Evolutionary conservation across 306 rosid genomes (phyloP), one percentile per base, ranked within the genome.

Genomic region (Vigna radiata): DNA sequence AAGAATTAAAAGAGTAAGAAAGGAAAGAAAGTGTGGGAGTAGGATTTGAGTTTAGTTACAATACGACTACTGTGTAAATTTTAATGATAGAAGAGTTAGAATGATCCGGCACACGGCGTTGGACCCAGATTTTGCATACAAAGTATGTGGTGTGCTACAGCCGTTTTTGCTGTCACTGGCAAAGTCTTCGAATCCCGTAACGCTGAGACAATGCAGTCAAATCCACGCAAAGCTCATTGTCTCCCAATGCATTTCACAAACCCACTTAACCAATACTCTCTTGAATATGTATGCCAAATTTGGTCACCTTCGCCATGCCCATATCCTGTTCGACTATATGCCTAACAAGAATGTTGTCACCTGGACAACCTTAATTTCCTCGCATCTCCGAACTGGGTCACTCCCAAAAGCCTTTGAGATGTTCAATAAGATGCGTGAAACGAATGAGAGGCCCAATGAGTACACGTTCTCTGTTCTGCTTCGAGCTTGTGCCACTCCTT

Each of bases 341-440:
- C 81, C 89, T 72, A 78, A 17, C 19, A 80, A 63, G 79, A 87
- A 87, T 41, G 83, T 85, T 72, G 89, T 87, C 65, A 64, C 91
- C 0, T 87, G 91, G 89, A 87, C 88, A 60, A 79, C 87, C 76
- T 80, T 87, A 47, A 83, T 87, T 74, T 82, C 91, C 0, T 73
- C 86, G 3, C 78, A 87, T 65, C 79, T 87, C 47, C 81, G 78
- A 49, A 25, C 12, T 71, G 85, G 87, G 79, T 77, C 83, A 14
- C 76, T 74, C 36, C 47, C 82, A 23, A 77, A 70, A 58, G 91
- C 85, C 39, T 56, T 87, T 25, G 21, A 68, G 31, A 47, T 85
- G 77, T 81, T 87, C 72, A 85, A 83, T 48, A 76, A 68, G 59
- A 83, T 87, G 91, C 76, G 77, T 77, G 81, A 56, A 16, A 2